Percentiles rank a stretch among this genome's conserved stretches.
phyloP scores from a whole-genome alignment of 805 yeast species.

The Hyphopichia homilentoma region DNA sequence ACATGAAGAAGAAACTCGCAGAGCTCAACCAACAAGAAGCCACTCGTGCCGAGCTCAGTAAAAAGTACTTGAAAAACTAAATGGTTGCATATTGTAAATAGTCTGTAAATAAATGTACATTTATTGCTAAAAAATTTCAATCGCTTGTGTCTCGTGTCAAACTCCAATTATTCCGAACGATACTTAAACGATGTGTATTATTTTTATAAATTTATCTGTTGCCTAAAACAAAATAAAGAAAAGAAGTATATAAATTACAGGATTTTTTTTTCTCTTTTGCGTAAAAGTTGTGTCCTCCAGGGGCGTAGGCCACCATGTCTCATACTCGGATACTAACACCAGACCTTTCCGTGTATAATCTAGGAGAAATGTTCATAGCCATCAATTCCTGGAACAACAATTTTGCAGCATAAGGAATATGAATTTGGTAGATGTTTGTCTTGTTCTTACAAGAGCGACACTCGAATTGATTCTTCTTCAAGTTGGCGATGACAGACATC shows the following conservation, averaged over 20 bases:
- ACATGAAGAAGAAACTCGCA: conserved; percentile 42
- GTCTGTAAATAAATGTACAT: conserved; percentile 3
- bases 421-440: conserved; percentile 96
- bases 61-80: conserved; percentile 26
- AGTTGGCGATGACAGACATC: conserved; percentile 95
- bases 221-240: too few species aligned
- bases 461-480: conserved; percentile 96
- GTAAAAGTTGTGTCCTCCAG: too few species aligned
- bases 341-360: conserved; percentile 91
- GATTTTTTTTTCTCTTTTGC: too few species aligned
- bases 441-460: conserved; percentile 98
- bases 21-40: conserved; percentile 34
- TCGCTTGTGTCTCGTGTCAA: background rate
- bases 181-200: too few species aligned
- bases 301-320: too few species aligned
- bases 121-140: background rate
- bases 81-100: conserved; percentile 1
- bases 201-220: too few species aligned
- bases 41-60: conserved; percentile 29
- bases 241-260: too few species aligned
- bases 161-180: too few species aligned
- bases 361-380: conserved; percentile 99
- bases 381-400: conserved; percentile 96
- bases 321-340: conserved; percentile 45
- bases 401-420: conserved; percentile 98